phyloP scores from a whole-genome alignment of 352 stramenopile genomes.

The Pythium guiyangense region DNA sequence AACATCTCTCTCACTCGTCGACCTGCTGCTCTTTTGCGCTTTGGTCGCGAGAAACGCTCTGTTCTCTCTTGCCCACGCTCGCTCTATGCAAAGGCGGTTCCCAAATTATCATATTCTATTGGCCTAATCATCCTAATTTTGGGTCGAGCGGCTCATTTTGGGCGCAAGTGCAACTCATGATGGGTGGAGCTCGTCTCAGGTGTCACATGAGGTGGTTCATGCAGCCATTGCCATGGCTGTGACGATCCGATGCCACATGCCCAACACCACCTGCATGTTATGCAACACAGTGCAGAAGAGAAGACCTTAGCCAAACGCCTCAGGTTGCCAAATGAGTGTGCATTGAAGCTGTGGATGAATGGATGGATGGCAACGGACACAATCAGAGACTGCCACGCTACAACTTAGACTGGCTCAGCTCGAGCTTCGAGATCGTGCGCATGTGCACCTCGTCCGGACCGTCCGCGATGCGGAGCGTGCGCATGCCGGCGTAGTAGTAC shows the following conservation, averaged over 20 bases:
- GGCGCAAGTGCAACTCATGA: too few relatives aligned
- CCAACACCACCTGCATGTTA: too few relatives aligned
- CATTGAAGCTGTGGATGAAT: too few relatives aligned
- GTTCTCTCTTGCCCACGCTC: not conserved
- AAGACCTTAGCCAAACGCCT: too few relatives aligned
- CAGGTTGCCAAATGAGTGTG: too few relatives aligned
- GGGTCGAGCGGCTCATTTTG: not conserved
- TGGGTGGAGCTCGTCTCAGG: too few relatives aligned
- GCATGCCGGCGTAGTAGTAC: conserved; percentile 87
- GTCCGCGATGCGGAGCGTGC: conserved; percentile 94
- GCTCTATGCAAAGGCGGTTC: not conserved
- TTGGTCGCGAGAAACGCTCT: not conserved
- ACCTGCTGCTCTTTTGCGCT: not conserved
- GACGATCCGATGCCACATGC: too few relatives aligned
- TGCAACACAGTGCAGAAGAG: too few relatives aligned
- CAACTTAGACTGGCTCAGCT: conserved; percentile 68
- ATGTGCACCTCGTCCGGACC: conserved; percentile 97
- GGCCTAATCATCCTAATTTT: not conserved
- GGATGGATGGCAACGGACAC: too few relatives aligned
- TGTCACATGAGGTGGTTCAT: too few relatives aligned
- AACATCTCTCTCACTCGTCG: conserved; percentile 24
- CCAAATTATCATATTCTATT: too few relatives aligned
- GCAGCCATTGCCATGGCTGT: too few relatives aligned
- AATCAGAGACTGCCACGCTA: conserved; percentile 11
- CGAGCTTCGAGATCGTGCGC: conserved; percentile 91